These are phyloP conservation scores for Eremomyces bilateralis DNA, from an alignment of 495 filamentous ascomycete genomes.

Conservation along the genomic window DNA sequence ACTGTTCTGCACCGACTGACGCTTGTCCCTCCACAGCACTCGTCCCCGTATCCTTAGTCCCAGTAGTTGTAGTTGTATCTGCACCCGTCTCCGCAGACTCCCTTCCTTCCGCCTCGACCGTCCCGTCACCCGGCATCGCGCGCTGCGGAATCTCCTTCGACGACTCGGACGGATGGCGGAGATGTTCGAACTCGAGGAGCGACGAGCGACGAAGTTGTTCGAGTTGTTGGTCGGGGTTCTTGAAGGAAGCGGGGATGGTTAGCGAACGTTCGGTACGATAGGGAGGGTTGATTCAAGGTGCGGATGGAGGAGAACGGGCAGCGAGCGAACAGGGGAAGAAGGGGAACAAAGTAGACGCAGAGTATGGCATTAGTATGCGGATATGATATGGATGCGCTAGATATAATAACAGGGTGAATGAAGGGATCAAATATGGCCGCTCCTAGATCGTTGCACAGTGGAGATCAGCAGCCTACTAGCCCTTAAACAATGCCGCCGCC, in stretches of 20 bases:
- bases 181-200: slow-evolving; percentile 13
- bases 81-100: not conserved
- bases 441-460: no score
- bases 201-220: slow-evolving; percentile 15
- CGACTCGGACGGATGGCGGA: not conserved
- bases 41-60: not conserved
- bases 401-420: no score
- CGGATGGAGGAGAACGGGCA: not conserved
- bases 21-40: not conserved
- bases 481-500: no score
- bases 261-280: not conserved
- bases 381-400: no score
- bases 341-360: not conserved
- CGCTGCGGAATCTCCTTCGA: not conserved
- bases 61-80: not conserved
- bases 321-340: not conserved
- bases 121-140: not conserved
- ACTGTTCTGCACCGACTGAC: not conserved
- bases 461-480: no score
- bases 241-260: slow-evolving; percentile 6
- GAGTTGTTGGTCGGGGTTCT: slow-evolving; percentile 12
- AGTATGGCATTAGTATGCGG: no score
- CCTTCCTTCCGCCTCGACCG: not conserved
- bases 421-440: no score
- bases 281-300: not conserved